Evolutionary conservation across 768 basidiomycete species (phyloP).

Genomic region (Botryobasidium botryosum): DNA sequence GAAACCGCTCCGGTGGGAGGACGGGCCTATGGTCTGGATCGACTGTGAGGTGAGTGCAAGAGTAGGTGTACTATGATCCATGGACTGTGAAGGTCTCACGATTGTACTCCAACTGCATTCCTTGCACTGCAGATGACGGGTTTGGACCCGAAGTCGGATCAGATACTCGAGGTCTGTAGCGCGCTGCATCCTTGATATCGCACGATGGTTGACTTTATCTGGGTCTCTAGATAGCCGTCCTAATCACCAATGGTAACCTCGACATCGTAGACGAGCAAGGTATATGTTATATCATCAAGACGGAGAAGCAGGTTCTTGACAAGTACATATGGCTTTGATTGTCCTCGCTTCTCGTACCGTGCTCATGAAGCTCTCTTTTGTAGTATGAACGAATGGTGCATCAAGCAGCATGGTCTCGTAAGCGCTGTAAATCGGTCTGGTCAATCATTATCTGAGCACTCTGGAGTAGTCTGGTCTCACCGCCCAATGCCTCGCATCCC

Average conservation of each 20-base stretch:
- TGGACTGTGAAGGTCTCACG: too few relatives aligned
- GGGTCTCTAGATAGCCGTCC: slow-evolving; percentile 33
- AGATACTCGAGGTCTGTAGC: slow-evolving; percentile 67
- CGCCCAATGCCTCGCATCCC: slow-evolving; percentile 55
- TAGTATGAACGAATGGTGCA: slow-evolving; percentile 83
- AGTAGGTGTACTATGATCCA: background rate
- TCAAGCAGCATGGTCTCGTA: slow-evolving; percentile 59
- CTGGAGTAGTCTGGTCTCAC: slow-evolving; percentile 60
- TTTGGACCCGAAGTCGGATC: slow-evolving; percentile 45
- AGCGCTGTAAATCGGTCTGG: slow-evolving; percentile 13
- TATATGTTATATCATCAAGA: slow-evolving; percentile 54
- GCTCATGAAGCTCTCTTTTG: background rate
- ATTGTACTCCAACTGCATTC: background rate
- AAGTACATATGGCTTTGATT: too few relatives aligned
- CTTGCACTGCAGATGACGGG: slow-evolving; percentile 42
- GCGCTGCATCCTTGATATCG: slow-evolving; percentile 17
- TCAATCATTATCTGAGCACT: background rate
- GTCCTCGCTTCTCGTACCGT: slow-evolving; percentile 14
- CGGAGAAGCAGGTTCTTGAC: slow-evolving; percentile 53
- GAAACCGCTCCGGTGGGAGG: slow-evolving; percentile 28
- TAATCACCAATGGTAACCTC: slow-evolving; percentile 77
- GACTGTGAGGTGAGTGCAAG: slow-evolving; percentile 41
- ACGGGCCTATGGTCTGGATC: slow-evolving; percentile 64
- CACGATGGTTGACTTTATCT: background rate
- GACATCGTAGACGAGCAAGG: slow-evolving; percentile 60